Percentiles rank a stretch among this genome's conserved stretches.
Conservation (phyloP, 106 monocot species). For the Triglochin maritima region DNA sequence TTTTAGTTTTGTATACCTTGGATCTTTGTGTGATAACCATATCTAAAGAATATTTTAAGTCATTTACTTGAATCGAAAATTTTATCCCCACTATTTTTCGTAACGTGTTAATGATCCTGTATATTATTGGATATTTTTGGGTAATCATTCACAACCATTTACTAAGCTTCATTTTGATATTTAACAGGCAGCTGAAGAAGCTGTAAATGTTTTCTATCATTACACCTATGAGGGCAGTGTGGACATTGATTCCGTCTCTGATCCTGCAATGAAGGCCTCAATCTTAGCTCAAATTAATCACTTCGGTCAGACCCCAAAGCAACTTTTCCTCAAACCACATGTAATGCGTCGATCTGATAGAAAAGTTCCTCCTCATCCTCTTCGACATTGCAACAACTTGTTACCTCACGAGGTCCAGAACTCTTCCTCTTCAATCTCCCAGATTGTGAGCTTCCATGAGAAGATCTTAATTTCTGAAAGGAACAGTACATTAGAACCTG, state of each 20-base stretch:
- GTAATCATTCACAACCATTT: too few species aligned
- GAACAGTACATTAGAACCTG: constrained; percentile 63
- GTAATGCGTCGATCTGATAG: constrained; percentile 54
- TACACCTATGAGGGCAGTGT: constrained; percentile 98
- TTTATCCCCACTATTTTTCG: too few species aligned
- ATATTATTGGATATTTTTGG: too few species aligned
- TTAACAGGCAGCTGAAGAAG: constrained; percentile 89
- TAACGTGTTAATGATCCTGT: too few species aligned
- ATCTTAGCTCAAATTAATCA: constrained; percentile 98
- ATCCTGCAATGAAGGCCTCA: constrained; percentile 95
- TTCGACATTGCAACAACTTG: constrained; percentile 49
- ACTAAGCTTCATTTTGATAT: neutral
- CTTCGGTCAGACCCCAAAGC: constrained; percentile 97
- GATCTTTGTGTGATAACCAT: too few species aligned
- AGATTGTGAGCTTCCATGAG: constrained; percentile 67
- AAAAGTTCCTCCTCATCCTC: constrained; percentile 55
- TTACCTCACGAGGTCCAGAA: constrained; percentile 46
- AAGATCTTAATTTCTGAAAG: constrained; percentile 53
- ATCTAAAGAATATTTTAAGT: too few species aligned
- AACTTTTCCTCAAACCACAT: constrained; percentile 81
- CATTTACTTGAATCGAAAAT: too few species aligned
- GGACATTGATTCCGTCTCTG: constrained; percentile 86
- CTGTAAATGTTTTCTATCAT: constrained; percentile 95
- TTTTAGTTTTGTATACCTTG: too few species aligned
- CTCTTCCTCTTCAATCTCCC: constrained; percentile 49